phyloP scores from a whole-genome alignment of 345 rosid genomes.

The Populus euphratica region DNA sequence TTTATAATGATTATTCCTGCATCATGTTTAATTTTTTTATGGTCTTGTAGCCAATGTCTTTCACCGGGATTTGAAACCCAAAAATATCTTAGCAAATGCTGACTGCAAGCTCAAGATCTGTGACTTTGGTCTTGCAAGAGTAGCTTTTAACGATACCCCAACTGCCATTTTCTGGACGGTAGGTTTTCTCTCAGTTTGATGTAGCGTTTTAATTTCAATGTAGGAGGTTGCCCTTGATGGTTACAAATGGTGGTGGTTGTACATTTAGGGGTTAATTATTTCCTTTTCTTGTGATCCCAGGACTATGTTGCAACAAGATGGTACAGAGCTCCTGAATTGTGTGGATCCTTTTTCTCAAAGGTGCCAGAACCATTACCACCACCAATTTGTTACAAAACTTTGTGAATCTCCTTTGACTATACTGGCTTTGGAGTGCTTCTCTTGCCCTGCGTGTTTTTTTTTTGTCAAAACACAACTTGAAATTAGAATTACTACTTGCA shows the following conservation, averaged over 20 bases:
- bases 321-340: slow-evolving; percentile 94
- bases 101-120: slow-evolving; percentile 95
- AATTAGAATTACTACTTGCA: neutral
- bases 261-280: neutral
- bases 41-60: slow-evolving; percentile 72
- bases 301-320: slow-evolving; percentile 97
- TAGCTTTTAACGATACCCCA: slow-evolving; percentile 90
- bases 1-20: neutral
- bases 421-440: neutral
- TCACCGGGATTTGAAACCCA: slow-evolving; percentile 90
- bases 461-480: neutral
- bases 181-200: slow-evolving; percentile 19
- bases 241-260: neutral
- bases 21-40: neutral
- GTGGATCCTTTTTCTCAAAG: slow-evolving; percentile 98
- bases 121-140: slow-evolving; percentile 98
- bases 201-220: neutral
- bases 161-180: slow-evolving; percentile 96
- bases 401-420: neutral
- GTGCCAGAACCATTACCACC: slow-evolving; percentile 31
- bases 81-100: slow-evolving; percentile 90
- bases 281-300: slow-evolving; percentile 31
- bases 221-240: neutral
- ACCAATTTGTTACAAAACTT: slow-evolving; percentile 27
- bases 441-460: neutral